Evolutionary conservation across 2,329 filamentous ascomycete species (phyloP).

Genomic region (Penicillium expansum): DNA sequence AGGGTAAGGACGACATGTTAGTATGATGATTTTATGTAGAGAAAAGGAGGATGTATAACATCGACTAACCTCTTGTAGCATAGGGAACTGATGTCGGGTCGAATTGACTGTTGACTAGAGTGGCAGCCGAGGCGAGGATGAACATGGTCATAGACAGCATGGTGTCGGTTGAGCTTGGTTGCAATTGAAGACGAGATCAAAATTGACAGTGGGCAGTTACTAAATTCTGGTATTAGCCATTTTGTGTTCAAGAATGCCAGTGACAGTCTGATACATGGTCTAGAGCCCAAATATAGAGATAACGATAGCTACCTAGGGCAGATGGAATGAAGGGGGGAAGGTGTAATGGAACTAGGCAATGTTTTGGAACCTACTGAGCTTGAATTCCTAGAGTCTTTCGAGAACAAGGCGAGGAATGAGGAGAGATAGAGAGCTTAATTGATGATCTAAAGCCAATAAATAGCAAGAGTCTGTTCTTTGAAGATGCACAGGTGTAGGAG

Average conservation of each 20-base stretch:
- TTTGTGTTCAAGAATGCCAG: neutral
- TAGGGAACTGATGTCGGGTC: conserved; percentile 38
- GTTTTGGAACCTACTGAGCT: conserved; percentile 11
- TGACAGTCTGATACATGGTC: neutral
- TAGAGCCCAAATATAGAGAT: conserved; percentile 3
- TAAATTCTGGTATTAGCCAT: neutral
- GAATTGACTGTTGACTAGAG: conserved; percentile 39
- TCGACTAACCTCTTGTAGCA: conserved; percentile 36
- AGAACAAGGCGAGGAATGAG: conserved; percentile 2
- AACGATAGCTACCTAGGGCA: neutral
- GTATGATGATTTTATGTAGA: neutral
- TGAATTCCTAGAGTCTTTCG: conserved; percentile 3
- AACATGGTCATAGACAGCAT: conserved; percentile 34
- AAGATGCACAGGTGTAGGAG: neutral
- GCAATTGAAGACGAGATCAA: conserved; percentile 7
- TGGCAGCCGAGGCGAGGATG: conserved; percentile 30
- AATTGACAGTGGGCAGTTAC: neutral
- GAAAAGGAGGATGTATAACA: too few species aligned
- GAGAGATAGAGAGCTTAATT: neutral
- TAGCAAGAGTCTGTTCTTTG: conserved; percentile 1
- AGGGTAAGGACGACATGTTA: neutral
- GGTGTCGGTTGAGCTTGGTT: conserved; percentile 7
- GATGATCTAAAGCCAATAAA: conserved; percentile 2
- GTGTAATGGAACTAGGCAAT: neutral
- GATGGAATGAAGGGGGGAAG: conserved; percentile 19